These are phyloP conservation scores for Lagenidium giganteum DNA, from an alignment of 352 stramenopile species.

Conservation along the genomic window DNA sequence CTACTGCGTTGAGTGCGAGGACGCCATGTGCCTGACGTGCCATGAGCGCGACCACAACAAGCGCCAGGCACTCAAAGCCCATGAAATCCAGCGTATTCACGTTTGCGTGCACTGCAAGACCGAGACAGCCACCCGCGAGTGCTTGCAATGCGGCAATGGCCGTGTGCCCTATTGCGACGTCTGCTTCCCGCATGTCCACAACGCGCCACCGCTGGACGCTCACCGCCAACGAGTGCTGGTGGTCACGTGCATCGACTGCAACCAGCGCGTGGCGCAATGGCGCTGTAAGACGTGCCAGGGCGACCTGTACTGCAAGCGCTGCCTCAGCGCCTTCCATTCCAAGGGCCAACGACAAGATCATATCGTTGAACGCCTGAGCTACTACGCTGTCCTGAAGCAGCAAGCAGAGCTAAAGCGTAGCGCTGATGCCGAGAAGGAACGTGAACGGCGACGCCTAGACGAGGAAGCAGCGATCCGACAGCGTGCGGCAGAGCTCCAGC, in stretches of 20 bases:
- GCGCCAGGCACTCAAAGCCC: constrained; percentile 27
- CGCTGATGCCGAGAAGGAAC: constrained; percentile 18
- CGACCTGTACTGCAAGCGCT: constrained; percentile 54
- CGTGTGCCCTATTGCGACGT: constrained; percentile 43
- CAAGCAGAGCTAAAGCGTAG: constrained; percentile 24
- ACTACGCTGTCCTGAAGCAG: constrained; percentile 45
- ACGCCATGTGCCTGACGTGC: constrained; percentile 41
- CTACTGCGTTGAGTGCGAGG: constrained; percentile 57
- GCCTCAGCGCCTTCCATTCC: constrained; percentile 31
- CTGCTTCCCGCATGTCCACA: constrained; percentile 40
- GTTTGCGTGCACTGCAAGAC: constrained; percentile 28
- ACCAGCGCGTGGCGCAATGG: constrained; percentile 40
- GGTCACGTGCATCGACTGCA: constrained; percentile 50
- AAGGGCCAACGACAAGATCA: constrained; percentile 43
- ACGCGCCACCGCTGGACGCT: too few relatives aligned
- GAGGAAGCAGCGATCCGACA: constrained; percentile 18
- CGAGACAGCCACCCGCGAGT: constrained; percentile 50
- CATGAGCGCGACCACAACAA: constrained; percentile 39
- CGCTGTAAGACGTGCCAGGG: constrained; percentile 35
- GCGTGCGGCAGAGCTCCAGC: constrained; percentile 13
- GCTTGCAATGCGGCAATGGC: constrained; percentile 40
- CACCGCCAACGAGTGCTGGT: constrained; percentile 35
- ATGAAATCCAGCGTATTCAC: constrained; percentile 27
- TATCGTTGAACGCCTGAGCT: constrained; percentile 35
- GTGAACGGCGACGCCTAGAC: constrained; percentile 13